Conservation (phyloP, 1,139 yeast species). For the Geotrichum restrictum region DNA sequence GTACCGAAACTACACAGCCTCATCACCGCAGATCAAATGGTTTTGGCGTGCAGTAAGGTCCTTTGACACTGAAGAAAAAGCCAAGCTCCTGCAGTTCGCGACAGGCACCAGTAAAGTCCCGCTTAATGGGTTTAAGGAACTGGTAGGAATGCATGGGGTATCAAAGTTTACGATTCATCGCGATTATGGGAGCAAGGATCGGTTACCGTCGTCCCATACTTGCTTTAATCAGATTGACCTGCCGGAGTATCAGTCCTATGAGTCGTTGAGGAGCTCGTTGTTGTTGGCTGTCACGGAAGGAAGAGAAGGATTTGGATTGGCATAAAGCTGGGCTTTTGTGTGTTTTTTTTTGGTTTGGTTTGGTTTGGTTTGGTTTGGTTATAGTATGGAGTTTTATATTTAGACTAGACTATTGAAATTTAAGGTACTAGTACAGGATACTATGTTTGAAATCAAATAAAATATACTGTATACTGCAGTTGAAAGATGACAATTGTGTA, state of each 20-base stretch:
- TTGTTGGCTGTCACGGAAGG: slow-evolving; percentile 90
- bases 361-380: no score
- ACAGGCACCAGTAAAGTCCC: slow-evolving; percentile 98
- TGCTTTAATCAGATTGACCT: slow-evolving; percentile 93
- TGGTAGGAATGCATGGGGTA: slow-evolving; percentile 83
- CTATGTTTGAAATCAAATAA: no score
- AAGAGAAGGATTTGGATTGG: slow-evolving; percentile 94
- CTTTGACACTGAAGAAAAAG: slow-evolving; percentile 90
- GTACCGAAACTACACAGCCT: slow-evolving; percentile 78
- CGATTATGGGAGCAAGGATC: slow-evolving; percentile 78
- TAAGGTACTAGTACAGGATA: not conserved
- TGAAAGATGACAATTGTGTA: no score
- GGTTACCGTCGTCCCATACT: slow-evolving; percentile 93
- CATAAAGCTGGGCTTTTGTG: slow-evolving; percentile 35
- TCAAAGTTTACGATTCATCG: slow-evolving; percentile 87
- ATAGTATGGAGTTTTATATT: no score
- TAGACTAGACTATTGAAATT: no score
- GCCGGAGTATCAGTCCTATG: slow-evolving; percentile 90
- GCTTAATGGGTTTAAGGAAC: slow-evolving; percentile 82
- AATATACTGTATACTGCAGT: no score
- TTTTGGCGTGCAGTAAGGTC: slow-evolving; percentile 99
- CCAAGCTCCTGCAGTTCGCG: slow-evolving; percentile 88
- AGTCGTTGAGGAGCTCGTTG: slow-evolving; percentile 73
- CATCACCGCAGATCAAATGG: slow-evolving; percentile 89
- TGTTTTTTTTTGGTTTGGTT: not conserved